Conservation (phyloP, 2,329 filamentous ascomycete genomes). For the Colletotrichum kahawae region DNA sequence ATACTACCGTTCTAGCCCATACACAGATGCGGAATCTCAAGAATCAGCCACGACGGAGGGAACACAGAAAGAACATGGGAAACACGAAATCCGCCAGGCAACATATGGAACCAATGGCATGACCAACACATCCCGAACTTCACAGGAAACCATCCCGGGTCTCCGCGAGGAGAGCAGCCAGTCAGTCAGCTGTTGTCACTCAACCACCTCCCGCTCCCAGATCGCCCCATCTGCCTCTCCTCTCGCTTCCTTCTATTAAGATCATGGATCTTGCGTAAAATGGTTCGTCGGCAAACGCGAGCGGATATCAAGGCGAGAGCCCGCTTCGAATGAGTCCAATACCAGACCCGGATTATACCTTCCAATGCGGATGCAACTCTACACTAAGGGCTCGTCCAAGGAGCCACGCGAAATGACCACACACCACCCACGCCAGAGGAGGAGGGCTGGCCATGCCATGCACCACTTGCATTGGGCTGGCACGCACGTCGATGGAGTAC, state of each 20-base stretch:
- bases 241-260: conserved; percentile 9
- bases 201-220: background rate
- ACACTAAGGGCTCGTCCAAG: background rate
- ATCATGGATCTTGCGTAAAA: conserved; percentile 7
- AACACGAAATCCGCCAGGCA: background rate
- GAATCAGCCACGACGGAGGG: background rate
- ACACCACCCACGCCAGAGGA: background rate
- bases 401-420: conserved; percentile 20
- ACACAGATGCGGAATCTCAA: background rate
- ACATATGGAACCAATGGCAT: background rate
- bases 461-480: conserved; percentile 5
- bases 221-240: background rate
- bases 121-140: background rate
- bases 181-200: background rate
- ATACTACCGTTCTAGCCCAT: background rate
- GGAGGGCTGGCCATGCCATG: background rate
- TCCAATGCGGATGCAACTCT: conserved; percentile 15
- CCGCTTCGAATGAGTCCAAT: background rate
- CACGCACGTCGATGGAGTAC: conserved; percentile 1
- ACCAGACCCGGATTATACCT: conserved; percentile 16
- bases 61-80: background rate
- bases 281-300: conserved; percentile 4
- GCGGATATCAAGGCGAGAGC: background rate
- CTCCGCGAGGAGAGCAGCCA: background rate
- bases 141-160: background rate